These are phyloP conservation scores for Scorias spongiosa DNA, from an alignment of 2,329 filamentous ascomycete genomes.

Conservation along the genomic window DNA sequence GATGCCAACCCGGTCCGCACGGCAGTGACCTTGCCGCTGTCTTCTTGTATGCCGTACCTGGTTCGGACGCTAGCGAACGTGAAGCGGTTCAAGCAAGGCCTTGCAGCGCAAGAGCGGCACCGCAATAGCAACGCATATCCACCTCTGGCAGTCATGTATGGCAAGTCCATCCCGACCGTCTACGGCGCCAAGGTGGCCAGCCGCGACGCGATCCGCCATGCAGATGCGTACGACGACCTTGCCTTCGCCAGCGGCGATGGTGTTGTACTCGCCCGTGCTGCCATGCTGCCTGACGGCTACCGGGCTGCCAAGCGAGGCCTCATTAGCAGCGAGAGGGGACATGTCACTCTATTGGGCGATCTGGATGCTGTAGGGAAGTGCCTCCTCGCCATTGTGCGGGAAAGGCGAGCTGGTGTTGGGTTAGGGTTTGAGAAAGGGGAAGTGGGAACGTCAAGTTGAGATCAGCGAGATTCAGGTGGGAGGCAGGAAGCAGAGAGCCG, in stretches of 20 bases:
- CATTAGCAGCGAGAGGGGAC: constrained; percentile 67
- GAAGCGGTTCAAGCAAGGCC: constrained; percentile 60
- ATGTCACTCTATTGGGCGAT: constrained; percentile 78
- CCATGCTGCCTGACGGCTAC: constrained; percentile 74
- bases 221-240: constrained; percentile 73
- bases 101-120: constrained; percentile 45
- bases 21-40: constrained; percentile 38
- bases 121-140: constrained; percentile 60
- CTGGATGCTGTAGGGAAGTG: constrained; percentile 65
- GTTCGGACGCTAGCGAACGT: constrained; percentile 55
- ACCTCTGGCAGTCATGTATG: constrained; percentile 69
- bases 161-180: constrained; percentile 73
- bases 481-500: no score
- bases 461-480: no score
- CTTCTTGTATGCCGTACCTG: constrained; percentile 51
- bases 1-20: constrained; percentile 18
- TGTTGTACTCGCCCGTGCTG: constrained; percentile 70
- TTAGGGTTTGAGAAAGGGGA: constrained; percentile 25
- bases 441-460: no score
- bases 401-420: constrained; percentile 58
- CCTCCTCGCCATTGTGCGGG: constrained; percentile 51
- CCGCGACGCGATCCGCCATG: constrained; percentile 56
- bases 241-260: constrained; percentile 80
- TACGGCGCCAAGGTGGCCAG: constrained; percentile 62
- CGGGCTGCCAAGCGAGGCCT: constrained; percentile 56